Evolutionary conservation across 2,329 filamentous ascomycete genomes (phyloP).

Genomic region (Penicillium sp.): DNA sequence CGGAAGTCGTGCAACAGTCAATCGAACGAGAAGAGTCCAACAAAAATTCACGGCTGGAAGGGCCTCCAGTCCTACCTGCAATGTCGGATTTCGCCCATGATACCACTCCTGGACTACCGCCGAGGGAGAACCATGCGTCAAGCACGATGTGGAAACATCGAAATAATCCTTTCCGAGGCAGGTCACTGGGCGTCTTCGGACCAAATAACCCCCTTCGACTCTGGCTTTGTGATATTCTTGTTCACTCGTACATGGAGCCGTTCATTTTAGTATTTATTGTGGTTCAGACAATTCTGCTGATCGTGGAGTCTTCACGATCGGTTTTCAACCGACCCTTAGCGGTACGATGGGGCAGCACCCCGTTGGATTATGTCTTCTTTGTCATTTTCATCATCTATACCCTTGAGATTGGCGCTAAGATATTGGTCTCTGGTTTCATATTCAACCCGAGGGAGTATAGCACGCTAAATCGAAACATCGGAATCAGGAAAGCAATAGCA

Average conservation of each 20-base stretch:
- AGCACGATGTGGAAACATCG: constrained; percentile 47
- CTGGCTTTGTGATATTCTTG: constrained; percentile 76
- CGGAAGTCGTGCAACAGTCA: constrained; percentile 75
- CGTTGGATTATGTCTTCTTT: constrained; percentile 78
- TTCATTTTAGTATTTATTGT: constrained; percentile 84
- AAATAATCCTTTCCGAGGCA: constrained; percentile 81
- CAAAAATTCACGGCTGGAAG: constrained; percentile 55
- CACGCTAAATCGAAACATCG: constrained; percentile 77
- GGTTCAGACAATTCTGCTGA: constrained; percentile 82
- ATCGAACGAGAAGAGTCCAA: constrained; percentile 58
- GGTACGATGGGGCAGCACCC: constrained; percentile 61
- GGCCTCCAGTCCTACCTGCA: constrained; percentile 52
- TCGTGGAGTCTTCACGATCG: constrained; percentile 74
- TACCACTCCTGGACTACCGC: constrained; percentile 39
- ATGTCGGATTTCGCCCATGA: constrained; percentile 49
- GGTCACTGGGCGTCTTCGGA: constrained; percentile 80
- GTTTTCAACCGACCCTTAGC: constrained; percentile 66
- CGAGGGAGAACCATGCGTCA: constrained; percentile 33
- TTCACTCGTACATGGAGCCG: constrained; percentile 84
- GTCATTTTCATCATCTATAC: constrained; percentile 88
- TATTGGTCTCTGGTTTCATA: constrained; percentile 90
- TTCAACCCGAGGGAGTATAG: constrained; percentile 91
- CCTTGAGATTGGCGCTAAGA: constrained; percentile 75
- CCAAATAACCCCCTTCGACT: constrained; percentile 74
- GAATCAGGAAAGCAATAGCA: constrained; percentile 70